Evolutionary conservation across 331 rosid genomes (phyloP).

Genomic region (Ulmus americana): DNA sequence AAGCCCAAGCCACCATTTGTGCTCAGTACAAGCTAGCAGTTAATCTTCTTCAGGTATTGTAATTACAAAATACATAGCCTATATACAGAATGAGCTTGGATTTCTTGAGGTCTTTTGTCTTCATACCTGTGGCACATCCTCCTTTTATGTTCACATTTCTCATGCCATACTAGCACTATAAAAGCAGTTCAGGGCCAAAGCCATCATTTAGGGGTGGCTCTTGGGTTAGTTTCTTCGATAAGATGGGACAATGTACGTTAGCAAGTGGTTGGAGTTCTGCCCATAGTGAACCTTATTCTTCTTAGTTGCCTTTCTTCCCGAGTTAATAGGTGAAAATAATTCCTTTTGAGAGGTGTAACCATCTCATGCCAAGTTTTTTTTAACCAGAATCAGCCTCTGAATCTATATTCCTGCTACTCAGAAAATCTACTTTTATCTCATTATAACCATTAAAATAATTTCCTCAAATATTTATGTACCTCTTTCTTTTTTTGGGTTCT

Average conservation of each 20-base stretch:
- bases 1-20: slow-evolving; percentile 94
- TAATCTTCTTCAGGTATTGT: slow-evolving; percentile 77
- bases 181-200: neutral
- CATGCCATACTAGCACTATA: neutral
- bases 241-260: neutral
- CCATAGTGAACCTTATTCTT: no score
- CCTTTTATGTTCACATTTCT: neutral
- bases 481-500: slow-evolving; percentile 19
- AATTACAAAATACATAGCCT: neutral
- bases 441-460: neutral
- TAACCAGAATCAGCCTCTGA: neutral
- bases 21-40: slow-evolving; percentile 97
- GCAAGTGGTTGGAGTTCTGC: neutral
- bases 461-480: neutral
- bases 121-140: neutral
- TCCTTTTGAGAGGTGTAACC: neutral
- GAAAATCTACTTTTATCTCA: neutral
- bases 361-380: neutral
- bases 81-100: slow-evolving; percentile 13
- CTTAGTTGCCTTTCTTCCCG: no score
- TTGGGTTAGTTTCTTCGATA: neutral
- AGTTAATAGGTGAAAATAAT: neutral
- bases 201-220: neutral
- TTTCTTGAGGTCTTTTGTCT: slow-evolving; percentile 16
- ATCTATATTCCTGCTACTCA: neutral